These are phyloP conservation scores for Tolypocladium inflatum DNA, from an alignment of 2,329 filamentous ascomycete genomes.

Conservation along the genomic window DNA sequence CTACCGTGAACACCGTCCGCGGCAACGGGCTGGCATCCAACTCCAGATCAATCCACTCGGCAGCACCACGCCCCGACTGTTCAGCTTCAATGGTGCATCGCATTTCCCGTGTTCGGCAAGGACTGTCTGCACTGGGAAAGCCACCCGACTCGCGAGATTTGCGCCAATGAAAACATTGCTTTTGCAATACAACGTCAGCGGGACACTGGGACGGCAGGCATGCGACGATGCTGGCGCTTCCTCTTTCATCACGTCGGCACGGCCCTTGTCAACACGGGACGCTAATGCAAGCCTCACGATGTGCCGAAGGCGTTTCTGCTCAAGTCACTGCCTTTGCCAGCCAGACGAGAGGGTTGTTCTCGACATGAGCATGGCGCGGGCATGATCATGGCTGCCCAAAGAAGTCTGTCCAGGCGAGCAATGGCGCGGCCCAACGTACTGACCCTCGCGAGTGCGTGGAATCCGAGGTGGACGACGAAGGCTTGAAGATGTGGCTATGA, in stretches of 20 bases:
- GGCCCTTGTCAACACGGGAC: slow-evolving; percentile 2
- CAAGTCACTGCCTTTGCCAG: neutral
- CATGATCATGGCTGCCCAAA: neutral
- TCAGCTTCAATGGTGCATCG: neutral
- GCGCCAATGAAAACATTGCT: neutral
- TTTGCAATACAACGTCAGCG: slow-evolving; percentile 4
- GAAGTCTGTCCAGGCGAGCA: neutral
- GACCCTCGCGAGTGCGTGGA: neutral
- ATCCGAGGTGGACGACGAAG: neutral
- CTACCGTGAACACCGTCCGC: neutral
- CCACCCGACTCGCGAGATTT: neutral
- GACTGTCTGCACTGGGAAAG: neutral
- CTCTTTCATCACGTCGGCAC: neutral
- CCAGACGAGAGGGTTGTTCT: too few relatives aligned
- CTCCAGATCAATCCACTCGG: neutral
- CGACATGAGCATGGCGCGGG: neutral
- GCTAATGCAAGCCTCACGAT: slow-evolving; percentile 9
- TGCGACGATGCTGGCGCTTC: neutral
- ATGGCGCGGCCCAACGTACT: neutral
- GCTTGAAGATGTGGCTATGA: neutral
- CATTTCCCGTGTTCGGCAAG: neutral
- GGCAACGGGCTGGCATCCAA: neutral
- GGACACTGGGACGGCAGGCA: neutral
- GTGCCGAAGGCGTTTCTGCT: slow-evolving; percentile 1
- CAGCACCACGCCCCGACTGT: neutral